Evolutionary conservation across 768 basidiomycete species (phyloP), one percentile per base, ranked within the genome.

Genomic region (Mycena haematopus): DNA sequence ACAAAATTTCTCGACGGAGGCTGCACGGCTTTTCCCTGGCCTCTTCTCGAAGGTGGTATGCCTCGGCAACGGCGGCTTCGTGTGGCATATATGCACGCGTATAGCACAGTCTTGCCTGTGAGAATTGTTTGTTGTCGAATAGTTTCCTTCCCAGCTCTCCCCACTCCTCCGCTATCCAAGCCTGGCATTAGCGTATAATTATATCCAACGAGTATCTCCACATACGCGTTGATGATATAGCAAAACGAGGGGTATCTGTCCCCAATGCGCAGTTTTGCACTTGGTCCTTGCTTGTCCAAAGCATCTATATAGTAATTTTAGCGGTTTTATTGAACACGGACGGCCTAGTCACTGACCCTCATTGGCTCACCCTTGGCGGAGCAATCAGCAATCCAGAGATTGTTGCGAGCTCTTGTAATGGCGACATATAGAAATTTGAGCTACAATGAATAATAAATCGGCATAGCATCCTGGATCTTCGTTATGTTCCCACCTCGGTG

Each of bases 391-490:
- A 92, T 85, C 88, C 90, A 89, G 6, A 91, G 68, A 53, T 89
- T 87, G 58, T 86, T 87, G 42, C 86, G 80, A 1, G 89, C 88
- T 49, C 90, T 74, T 0, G 90, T 91, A 15, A 90, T 81, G 0
- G 88, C 90, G 5, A 91, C 89, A 59, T 91, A 91, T 0, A 91
- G 73, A 46, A 78, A 81, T 66, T 91, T 91, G 27, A 91, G 76
- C 88, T 90, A 40, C 6, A 5, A 3, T 31, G 1, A 38, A 22
- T 8, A 31, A 60, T 31, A 62, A 40, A 29, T 24, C 14, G 46
- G 27, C 33, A 17, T 38, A n/a, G 29, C 14, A 29, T 19, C 15
- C 15, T 22, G 19, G 5, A 36, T n/a, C n/a, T n/a, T n/a, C 40
- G 3, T 22, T 35, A 11, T 29, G 14, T 58, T 14, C 74, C 5